phyloP scores from a whole-genome alignment of 495 filamentous ascomycete species.

The Tuber borchii region DNA sequence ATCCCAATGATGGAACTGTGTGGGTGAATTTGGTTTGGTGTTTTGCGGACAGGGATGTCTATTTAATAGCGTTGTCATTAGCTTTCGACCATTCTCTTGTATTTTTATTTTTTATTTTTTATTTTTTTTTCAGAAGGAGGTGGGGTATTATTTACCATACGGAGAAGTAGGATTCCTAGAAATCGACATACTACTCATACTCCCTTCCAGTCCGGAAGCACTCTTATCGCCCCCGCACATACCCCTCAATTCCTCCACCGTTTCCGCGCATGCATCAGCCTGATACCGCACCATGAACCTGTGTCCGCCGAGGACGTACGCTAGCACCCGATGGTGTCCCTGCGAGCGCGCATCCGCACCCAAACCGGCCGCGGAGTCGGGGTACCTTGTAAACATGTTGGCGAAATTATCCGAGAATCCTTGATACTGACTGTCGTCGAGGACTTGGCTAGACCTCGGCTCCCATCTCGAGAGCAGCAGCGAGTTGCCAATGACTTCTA shows the following conservation, averaged over 20 bases:
- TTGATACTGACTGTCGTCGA: slow-evolving; percentile 6
- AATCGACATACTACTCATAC: not conserved
- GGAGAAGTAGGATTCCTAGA: not conserved
- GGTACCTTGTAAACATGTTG: slow-evolving; percentile 21
- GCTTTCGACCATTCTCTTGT: not conserved
- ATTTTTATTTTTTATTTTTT: not conserved
- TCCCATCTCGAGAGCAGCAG: slow-evolving; percentile 31
- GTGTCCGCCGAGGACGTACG: slow-evolving; percentile 24
- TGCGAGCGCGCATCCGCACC: slow-evolving; percentile 29
- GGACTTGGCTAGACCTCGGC: slow-evolving; percentile 16
- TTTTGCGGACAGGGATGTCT: slow-evolving; percentile 16
- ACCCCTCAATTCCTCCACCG: not conserved
- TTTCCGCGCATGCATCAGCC: slow-evolving; percentile 15
- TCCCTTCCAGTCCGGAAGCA: not conserved
- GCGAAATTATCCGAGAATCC: slow-evolving; percentile 32
- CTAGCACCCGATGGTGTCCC: slow-evolving; percentile 24
- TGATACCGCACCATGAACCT: slow-evolving; percentile 28
- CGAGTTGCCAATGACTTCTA: slow-evolving; percentile 22
- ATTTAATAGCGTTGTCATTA: not conserved
- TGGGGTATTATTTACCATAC: not conserved
- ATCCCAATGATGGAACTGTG: slow-evolving; percentile 29
- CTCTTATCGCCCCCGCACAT: not conserved
- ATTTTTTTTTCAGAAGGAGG: not conserved
- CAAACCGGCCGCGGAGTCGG: slow-evolving; percentile 21
- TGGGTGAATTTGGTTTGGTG: slow-evolving; percentile 14